These are phyloP conservation scores for Backusella macrospora DNA, from an alignment of 192 early-diverging fungal genomes.

Conservation along the genomic window DNA sequence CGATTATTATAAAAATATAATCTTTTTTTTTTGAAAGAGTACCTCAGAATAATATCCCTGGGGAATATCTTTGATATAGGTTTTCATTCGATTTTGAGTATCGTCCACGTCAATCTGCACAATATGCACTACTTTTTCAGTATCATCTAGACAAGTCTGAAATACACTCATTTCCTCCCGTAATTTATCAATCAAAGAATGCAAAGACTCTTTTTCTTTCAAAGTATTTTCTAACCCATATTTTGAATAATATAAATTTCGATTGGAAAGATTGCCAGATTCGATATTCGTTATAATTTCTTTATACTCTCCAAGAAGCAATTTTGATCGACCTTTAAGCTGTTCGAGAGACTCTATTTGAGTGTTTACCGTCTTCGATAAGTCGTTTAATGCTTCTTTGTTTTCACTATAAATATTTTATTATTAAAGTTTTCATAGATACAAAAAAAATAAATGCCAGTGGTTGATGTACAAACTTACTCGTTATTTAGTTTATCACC, in stretches of 20 bases:
- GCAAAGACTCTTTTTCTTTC: conserved; percentile 4
- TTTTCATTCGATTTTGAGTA: conserved; percentile 24
- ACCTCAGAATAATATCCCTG: conserved; percentile 36
- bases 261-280: conserved; percentile 21
- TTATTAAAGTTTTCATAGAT: background rate
- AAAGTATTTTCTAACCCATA: background rate
- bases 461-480: background rate
- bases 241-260: background rate
- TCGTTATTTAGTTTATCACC: background rate
- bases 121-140: conserved; percentile 24
- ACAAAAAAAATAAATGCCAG: background rate
- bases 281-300: conserved; percentile 18
- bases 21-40: background rate
- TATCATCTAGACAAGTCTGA: conserved; percentile 14
- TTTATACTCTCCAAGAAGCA: background rate
- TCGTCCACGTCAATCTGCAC: conserved; percentile 33
- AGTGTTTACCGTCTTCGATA: background rate
- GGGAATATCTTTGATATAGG: conserved; percentile 35
- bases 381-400: background rate
- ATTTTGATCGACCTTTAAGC: background rate
- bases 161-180: conserved; percentile 19
- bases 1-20: background rate
- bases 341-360: background rate
- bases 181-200: background rate
- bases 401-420: background rate